Percentiles rank a stretch among this genome's conserved stretches.
These are phyloP conservation scores for Truncatella angustata DNA, from an alignment of 2,329 filamentous ascomycete species.

Conservation along the genomic window DNA sequence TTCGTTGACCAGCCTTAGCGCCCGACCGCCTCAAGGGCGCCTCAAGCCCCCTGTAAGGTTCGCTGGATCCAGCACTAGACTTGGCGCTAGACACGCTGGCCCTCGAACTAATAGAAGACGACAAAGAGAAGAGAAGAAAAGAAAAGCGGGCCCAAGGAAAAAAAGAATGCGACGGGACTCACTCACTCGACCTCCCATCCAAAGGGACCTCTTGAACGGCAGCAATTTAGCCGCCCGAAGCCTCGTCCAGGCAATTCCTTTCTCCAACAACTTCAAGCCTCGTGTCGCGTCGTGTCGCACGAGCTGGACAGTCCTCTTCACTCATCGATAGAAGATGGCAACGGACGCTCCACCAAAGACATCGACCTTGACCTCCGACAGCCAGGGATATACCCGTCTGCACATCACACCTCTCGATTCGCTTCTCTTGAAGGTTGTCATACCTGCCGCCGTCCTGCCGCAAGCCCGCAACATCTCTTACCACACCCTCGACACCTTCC, in stretches of 20 bases:
- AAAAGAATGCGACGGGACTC: conserved; percentile 4
- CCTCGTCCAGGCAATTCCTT: background rate
- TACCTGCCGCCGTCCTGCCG: conserved; percentile 66
- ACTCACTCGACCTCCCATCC: conserved; percentile 4
- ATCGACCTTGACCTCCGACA: conserved; percentile 11
- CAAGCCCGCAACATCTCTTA: conserved; percentile 81
- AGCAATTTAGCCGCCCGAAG: conserved; percentile 10
- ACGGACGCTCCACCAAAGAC: conserved; percentile 14
- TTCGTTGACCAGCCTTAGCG: too few species aligned
- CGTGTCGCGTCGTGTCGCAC: background rate
- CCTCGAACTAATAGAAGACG: too few species aligned
- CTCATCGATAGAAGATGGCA: conserved; percentile 17
- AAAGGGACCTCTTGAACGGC: background rate
- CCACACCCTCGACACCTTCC: conserved; percentile 81
- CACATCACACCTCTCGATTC: conserved; percentile 86
- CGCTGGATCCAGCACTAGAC: background rate
- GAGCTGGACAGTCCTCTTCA: background rate
- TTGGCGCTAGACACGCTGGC: too few species aligned
- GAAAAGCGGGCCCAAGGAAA: conserved; percentile 7
- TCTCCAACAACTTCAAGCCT: background rate
- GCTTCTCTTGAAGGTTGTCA: conserved; percentile 67
- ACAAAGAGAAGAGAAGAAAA: background rate
- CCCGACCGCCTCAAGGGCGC: too few species aligned
- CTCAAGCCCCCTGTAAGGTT: too few species aligned
- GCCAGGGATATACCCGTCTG: conserved; percentile 54